Percentiles rank a stretch among this genome's conserved stretches.
Evolutionary conservation across 176 grass and related monocot species (phyloP).

Genomic region (Puya raimondii): DNA sequence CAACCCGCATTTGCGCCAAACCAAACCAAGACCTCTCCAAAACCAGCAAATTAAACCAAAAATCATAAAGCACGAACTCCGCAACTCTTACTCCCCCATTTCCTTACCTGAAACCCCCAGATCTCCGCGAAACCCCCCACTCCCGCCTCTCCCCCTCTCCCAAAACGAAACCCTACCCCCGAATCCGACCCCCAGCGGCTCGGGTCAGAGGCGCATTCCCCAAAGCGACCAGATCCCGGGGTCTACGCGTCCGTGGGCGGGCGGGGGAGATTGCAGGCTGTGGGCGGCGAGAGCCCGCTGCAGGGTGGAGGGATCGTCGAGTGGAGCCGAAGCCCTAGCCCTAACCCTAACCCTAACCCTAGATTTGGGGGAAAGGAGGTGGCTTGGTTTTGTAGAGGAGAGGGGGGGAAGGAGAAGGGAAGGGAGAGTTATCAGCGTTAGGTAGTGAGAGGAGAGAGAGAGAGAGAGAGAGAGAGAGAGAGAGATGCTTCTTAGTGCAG

Average conservation of each 20-base stretch:
- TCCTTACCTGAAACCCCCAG: neutral
- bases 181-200: neutral
- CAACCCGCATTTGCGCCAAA: neutral
- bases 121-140: neutral
- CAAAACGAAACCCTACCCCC: neutral
- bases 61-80: neutral
- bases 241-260: no score
- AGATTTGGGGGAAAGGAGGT: constrained; percentile 2
- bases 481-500: constrained; percentile 12
- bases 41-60: neutral
- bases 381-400: constrained; percentile 2
- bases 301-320: neutral
- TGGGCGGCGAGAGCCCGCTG: neutral
- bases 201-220: no score
- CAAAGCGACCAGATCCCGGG: neutral
- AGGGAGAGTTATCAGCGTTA: constrained; percentile 20
- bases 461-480: neutral
- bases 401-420: constrained; percentile 4
- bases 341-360: neutral
- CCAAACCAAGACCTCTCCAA: neutral
- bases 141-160: neutral
- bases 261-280: neutral
- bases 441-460: constrained; percentile 1
- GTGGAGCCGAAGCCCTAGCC: neutral
- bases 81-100: neutral